Base-by-base conservation (phyloP, 106 monocot species). In the Phalaenopsis equestris region DNA sequence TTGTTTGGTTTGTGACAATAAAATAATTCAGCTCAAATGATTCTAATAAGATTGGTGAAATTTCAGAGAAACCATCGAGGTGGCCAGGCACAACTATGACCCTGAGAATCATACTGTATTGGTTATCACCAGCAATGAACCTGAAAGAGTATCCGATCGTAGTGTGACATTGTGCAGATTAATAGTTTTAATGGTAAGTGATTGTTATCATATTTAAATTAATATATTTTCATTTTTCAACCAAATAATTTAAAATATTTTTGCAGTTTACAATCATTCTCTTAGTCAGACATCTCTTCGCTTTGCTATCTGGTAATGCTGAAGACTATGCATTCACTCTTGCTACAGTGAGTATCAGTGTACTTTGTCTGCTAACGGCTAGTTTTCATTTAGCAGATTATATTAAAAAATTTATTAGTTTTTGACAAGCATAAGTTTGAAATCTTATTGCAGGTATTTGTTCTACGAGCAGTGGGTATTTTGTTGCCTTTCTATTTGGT, bases 381-480 rank as follows among this genome's bases (percentile, higher is more conserved):
- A 48, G 15, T 56, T 21, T 52, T 52, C 14, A 12, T 52, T 52
- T 52, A 12, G 14, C 1, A 30, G 30, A 30, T 30, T 30, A 30
- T 30, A 45, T 45, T 45, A 45, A 3, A 1, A 9, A 48, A 48
- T 48, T 58, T n/a, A 58, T 45, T 30, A 58, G 19, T 19, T 2
- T 58, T 58, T 58, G 19, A 58, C 0, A 19, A 19, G 57, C 6
- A 19, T 18, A 3, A 58, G 19, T 30, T 45, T 75, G 45, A 10
- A 6, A 30, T 67, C 46, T 11, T 77, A 72, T 81, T 58, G 21
- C 42, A 93, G 93, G 80, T 91, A 16, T 78, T 89, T 85, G 8
- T 78, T 23, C 77, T 94, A 23, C 82, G 93, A 45, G 86, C 93
- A 9, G 80, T 77, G 55, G 91, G 93, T n/a, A 89, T 94, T 42